Conservation (phyloP, 2,329 filamentous ascomycete species). For the Ophiosphaerella korrae region DNA sequence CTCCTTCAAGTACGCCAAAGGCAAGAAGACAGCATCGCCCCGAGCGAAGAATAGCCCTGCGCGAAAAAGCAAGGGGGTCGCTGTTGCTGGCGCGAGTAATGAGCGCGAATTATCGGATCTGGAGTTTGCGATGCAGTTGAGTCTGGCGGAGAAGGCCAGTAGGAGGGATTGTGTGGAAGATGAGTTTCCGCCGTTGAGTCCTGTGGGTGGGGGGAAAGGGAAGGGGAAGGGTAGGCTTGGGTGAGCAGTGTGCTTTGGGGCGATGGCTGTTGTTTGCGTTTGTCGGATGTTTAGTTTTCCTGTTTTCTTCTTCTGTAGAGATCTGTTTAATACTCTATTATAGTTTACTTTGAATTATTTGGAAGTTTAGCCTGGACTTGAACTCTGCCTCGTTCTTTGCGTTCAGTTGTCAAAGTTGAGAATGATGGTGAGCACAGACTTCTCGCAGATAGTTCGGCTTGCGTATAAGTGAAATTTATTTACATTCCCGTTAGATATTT, state of each 20-base stretch:
- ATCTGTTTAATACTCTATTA: neutral
- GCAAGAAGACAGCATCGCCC: slow-evolving; percentile 33
- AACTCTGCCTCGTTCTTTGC: too few species aligned
- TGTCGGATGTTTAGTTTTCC: too few species aligned
- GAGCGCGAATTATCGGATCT: slow-evolving; percentile 60
- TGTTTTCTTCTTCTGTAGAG: neutral
- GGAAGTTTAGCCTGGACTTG: too few species aligned
- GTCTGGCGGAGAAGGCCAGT: slow-evolving; percentile 64
- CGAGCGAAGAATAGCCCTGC: slow-evolving; percentile 31
- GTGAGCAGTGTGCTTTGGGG: neutral
- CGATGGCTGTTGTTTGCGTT: too few species aligned
- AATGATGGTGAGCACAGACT: too few species aligned
- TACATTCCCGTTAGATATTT: too few species aligned
- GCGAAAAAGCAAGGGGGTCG: slow-evolving; percentile 33
- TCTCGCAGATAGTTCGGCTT: too few species aligned
- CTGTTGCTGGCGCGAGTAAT: slow-evolving; percentile 46
- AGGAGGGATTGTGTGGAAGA: slow-evolving; percentile 39
- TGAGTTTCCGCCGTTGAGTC: slow-evolving; percentile 39
- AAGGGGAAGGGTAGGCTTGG: slow-evolving; percentile 35
- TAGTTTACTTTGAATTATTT: neutral
- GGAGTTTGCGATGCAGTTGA: slow-evolving; percentile 66
- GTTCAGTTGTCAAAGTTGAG: too few species aligned
- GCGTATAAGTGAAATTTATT: too few species aligned
- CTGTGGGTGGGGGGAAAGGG: slow-evolving; percentile 26
- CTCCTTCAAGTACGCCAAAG: slow-evolving; percentile 53